Base-by-base conservation (phyloP, 352 stramenopile genomes). In the Phytophthora niederhauseri region DNA sequence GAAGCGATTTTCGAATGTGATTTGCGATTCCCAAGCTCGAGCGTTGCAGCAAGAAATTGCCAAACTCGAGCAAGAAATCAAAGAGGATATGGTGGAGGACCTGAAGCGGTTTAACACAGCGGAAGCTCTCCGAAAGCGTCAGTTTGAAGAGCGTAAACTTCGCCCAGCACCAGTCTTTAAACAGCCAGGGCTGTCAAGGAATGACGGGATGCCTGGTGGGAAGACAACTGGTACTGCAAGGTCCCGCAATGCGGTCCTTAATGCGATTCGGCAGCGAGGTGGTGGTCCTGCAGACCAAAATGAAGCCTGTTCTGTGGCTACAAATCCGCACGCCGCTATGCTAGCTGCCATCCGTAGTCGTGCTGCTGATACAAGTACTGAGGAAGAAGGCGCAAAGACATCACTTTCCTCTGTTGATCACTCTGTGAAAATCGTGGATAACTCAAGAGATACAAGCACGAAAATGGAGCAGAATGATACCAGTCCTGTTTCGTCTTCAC, bases 1-100 rank as follows among this genome's bases (percentile, higher is more conserved):
- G 4, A 92, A 88, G 31, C 78, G 85, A 5, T 91, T 81, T 43
- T 95, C 87, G 5, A 92, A 92, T 52, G 48, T 89, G 19, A 84
- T 86, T 54, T 93, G 85, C 53, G 60, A 81, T 11, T 85, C 85
- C 0, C 85, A 95, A 63, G 64, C 72, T 12, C 76, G 78, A 53
- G 45, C 73, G 7, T 57, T 92, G 30, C 80, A 86, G 30, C 77
- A 78, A 12, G 82, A 85, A 12, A 80, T 92, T 8, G 46, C 36
- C 9, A 80, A 92, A 54, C 51, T 91, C 1, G 73, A 92, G 41
- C 68, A 76, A 11, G 86, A 95, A 55, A 84, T 95, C 52, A 85
- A 92, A 49, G 83, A 92, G 66, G 84, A 95, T 57, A 87, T 92
- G 73, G 61, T 83, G 6, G 65, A 73, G 4, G 82, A 92, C 53